A percentile compares a stretch with the other conserved stretches of the same genome.
Conservation (phyloP, 768 basidiomycete genomes). For the Lanmaoa pseudosensibilis region DNA sequence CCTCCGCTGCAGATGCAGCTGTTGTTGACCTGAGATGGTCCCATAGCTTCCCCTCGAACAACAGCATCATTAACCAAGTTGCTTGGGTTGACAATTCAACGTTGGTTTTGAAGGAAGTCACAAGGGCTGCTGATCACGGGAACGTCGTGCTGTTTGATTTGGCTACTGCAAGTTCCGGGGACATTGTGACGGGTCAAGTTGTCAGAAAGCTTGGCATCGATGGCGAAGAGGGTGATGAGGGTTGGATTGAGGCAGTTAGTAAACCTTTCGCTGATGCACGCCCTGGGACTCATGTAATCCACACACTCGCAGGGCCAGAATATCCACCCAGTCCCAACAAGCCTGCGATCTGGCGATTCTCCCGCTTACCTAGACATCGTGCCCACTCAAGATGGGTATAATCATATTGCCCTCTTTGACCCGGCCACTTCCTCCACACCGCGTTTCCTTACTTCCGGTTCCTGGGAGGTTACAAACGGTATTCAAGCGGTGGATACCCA, state of each 20-base stretch:
- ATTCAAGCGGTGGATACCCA: slow-evolving; percentile 71
- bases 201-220: slow-evolving; percentile 77
- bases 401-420: slow-evolving; percentile 91
- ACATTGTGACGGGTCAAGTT: slow-evolving; percentile 46
- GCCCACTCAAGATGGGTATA: slow-evolving; percentile 77
- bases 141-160: slow-evolving; percentile 77
- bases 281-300: slow-evolving; percentile 13
- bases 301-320: slow-evolving; percentile 51
- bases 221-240: slow-evolving; percentile 87
- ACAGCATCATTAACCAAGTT: slow-evolving; percentile 80
- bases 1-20: slow-evolving; percentile 38
- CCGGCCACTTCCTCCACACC: slow-evolving; percentile 70
- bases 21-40: slow-evolving; percentile 69
- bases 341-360: slow-evolving; percentile 41
- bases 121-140: slow-evolving; percentile 78
- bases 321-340: slow-evolving; percentile 55
- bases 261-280: slow-evolving; percentile 2
- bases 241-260: slow-evolving; percentile 90
- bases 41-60: slow-evolving; percentile 50
- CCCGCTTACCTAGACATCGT: slow-evolving; percentile 89
- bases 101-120: slow-evolving; percentile 84
- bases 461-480: slow-evolving; percentile 84
- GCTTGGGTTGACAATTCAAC: slow-evolving; percentile 80
- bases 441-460: slow-evolving; percentile 79
- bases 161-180: slow-evolving; percentile 24